Conservation (phyloP, 352 stramenopile species). For the Globisporangium orthogonon region DNA sequence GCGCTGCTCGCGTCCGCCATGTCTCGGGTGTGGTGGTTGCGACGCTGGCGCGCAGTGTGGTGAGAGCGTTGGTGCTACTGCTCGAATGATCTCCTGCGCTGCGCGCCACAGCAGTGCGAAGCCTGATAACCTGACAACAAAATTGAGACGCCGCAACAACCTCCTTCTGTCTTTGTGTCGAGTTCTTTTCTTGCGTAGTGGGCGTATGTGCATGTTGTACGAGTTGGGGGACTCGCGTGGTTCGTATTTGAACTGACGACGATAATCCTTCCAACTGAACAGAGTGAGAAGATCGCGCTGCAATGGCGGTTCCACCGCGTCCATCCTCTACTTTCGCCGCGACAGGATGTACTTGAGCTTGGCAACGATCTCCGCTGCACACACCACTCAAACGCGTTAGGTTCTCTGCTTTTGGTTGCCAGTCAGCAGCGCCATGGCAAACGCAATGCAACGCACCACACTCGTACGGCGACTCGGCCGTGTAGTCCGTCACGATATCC, state of each 20-base stretch:
- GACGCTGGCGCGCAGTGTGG: conserved; percentile 3
- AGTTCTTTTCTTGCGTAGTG: neutral
- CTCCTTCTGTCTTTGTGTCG: conserved; percentile 15
- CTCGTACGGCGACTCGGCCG: conserved; percentile 85
- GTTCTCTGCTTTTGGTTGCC: neutral
- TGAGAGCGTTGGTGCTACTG: conserved; percentile 1
- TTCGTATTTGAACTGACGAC: too few relatives aligned
- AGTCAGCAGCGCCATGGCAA: neutral
- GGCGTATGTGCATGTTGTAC: neutral
- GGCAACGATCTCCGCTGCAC: conserved; percentile 78
- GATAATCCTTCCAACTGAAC: neutral
- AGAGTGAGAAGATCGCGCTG: neutral
- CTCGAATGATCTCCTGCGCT: neutral
- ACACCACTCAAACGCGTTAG: neutral
- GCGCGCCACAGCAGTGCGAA: conserved; percentile 14
- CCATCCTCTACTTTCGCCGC: conserved; percentile 44
- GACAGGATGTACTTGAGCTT: conserved; percentile 90
- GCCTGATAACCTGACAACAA: conserved; percentile 49
- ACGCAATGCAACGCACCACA: conserved; percentile 48
- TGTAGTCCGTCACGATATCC: conserved; percentile 87
- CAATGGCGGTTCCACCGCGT: neutral
- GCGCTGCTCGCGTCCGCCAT: conserved; percentile 2
- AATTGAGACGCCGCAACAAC: conserved; percentile 79
- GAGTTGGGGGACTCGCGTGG: too few relatives aligned
- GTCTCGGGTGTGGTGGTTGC: conserved; percentile 2